Conservation (phyloP, 2,329 filamentous ascomycete species). For the Epichloe sylvatica region DNA sequence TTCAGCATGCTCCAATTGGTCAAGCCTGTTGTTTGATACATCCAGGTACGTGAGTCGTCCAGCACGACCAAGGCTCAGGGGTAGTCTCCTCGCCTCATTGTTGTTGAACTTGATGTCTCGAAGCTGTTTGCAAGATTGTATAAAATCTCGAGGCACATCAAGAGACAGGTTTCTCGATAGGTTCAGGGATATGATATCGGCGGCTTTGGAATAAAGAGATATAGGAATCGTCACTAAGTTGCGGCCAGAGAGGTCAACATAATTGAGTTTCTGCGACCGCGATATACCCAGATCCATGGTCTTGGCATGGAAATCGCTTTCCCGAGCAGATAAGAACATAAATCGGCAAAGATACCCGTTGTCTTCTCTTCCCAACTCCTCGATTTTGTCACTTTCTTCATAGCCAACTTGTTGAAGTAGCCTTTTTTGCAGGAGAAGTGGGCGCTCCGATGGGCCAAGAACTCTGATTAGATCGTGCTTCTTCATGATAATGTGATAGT, state of each 20-base stretch:
- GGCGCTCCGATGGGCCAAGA: conserved; percentile 62
- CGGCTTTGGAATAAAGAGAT: conserved; percentile 76
- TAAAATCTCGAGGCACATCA: conserved; percentile 89
- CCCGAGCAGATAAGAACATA: conserved; percentile 79
- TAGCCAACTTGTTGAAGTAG: conserved; percentile 88
- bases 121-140: conserved; percentile 80
- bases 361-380: conserved; percentile 90
- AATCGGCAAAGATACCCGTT: conserved; percentile 96
- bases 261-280: conserved; percentile 80
- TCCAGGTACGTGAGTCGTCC: conserved; percentile 76
- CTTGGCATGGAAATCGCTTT: conserved; percentile 60
- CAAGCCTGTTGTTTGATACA: conserved; percentile 84
- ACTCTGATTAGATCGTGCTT: conserved; percentile 84
- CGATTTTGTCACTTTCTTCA: conserved; percentile 69
- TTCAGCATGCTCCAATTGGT: conserved; percentile 74
- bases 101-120: conserved; percentile 93
- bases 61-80: conserved; percentile 70
- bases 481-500: conserved; percentile 89
- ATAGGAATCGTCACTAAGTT: conserved; percentile 94
- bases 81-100: conserved; percentile 80
- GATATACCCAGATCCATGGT: conserved; percentile 65
- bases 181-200: conserved; percentile 89
- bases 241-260: conserved; percentile 79
- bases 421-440: conserved; percentile 80
- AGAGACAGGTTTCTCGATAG: conserved; percentile 83